Percentiles rank a stretch among this genome's conserved stretches.
phyloP scores from a whole-genome alignment of 2,329 filamentous ascomycete genomes.

The Dothistroma pini region DNA sequence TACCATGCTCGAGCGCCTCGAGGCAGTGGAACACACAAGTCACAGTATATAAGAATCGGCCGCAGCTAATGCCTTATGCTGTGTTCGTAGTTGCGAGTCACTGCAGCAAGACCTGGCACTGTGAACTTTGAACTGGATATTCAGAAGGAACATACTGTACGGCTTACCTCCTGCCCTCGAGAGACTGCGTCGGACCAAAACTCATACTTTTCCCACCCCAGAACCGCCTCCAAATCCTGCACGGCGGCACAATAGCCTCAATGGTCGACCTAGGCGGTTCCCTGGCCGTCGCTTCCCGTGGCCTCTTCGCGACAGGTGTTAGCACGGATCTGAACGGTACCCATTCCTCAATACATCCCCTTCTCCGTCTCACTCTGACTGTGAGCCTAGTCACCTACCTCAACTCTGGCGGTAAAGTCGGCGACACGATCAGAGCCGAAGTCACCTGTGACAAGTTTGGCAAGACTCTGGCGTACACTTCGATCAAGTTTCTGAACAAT shows the following conservation, averaged over 20 bases:
- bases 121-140: slow-evolving; percentile 77
- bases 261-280: slow-evolving; percentile 67
- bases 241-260: slow-evolving; percentile 74
- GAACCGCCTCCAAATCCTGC: slow-evolving; percentile 73
- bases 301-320: slow-evolving; percentile 63
- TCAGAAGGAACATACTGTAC: slow-evolving; percentile 68
- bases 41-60: not conserved
- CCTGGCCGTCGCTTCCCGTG: slow-evolving; percentile 61
- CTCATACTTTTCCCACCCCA: slow-evolving; percentile 33
- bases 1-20: not conserved
- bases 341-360: no score
- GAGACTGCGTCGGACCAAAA: not conserved
- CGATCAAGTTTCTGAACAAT: slow-evolving; percentile 57
- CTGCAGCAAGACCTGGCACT: slow-evolving; percentile 59
- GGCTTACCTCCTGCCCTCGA: slow-evolving; percentile 20
- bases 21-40: not conserved
- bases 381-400: slow-evolving; percentile 55
- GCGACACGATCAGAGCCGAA: slow-evolving; percentile 50
- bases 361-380: not conserved
- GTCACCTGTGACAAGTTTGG: slow-evolving; percentile 65
- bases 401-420: slow-evolving; percentile 59
- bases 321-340: slow-evolving; percentile 58
- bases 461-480: slow-evolving; percentile 63
- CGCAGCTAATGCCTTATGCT: not conserved
- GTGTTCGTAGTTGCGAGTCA: slow-evolving; percentile 59